phyloP scores from a whole-genome alignment of 1,284 basidiomycete genomes.

The Xerocomus minutiporus region DNA sequence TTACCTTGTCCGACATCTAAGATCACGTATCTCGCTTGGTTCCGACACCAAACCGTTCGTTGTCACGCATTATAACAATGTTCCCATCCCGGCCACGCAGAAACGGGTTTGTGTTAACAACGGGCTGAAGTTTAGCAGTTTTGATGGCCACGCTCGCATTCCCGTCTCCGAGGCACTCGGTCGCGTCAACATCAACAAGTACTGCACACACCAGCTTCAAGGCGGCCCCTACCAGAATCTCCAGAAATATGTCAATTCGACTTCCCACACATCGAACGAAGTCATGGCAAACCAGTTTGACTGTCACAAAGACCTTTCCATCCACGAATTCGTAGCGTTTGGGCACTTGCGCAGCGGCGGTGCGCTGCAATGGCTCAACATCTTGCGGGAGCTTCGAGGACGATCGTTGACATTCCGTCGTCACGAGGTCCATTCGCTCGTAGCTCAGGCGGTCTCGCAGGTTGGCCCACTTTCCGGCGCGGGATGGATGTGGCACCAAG shows the following conservation, averaged over 20 bases:
- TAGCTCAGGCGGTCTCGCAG: slow-evolving; percentile 42
- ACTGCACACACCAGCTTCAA: slow-evolving; percentile 33
- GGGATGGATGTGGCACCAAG: slow-evolving; percentile 34
- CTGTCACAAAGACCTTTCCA: slow-evolving; percentile 34
- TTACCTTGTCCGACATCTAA: slow-evolving; percentile 12
- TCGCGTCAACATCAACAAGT: slow-evolving; percentile 12
- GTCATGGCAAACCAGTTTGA: slow-evolving; percentile 39
- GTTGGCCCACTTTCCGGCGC: slow-evolving; percentile 32
- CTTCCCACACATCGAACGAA: slow-evolving; percentile 41
- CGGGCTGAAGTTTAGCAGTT: slow-evolving; percentile 28
- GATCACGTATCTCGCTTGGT: slow-evolving; percentile 34
- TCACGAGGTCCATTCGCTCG: slow-evolving; percentile 38
- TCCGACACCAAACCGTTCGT: slow-evolving; percentile 41
- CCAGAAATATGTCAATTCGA: slow-evolving; percentile 35
- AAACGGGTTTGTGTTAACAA: slow-evolving; percentile 34
- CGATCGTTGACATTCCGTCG: slow-evolving; percentile 35
- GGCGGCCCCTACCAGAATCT: slow-evolving; percentile 35
- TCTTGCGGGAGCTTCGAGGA: slow-evolving; percentile 39
- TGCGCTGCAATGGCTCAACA: slow-evolving; percentile 47
- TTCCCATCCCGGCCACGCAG: slow-evolving; percentile 26
- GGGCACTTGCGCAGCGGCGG: slow-evolving; percentile 41
- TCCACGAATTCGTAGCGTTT: slow-evolving; percentile 45
- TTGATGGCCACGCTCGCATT: slow-evolving; percentile 9
- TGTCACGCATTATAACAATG: slow-evolving; percentile 34
- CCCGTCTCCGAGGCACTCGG: slow-evolving; percentile 15